These are phyloP conservation scores for Agapanthus africanus DNA, from an alignment of 106 monocot genomes.

Conservation along the genomic window DNA sequence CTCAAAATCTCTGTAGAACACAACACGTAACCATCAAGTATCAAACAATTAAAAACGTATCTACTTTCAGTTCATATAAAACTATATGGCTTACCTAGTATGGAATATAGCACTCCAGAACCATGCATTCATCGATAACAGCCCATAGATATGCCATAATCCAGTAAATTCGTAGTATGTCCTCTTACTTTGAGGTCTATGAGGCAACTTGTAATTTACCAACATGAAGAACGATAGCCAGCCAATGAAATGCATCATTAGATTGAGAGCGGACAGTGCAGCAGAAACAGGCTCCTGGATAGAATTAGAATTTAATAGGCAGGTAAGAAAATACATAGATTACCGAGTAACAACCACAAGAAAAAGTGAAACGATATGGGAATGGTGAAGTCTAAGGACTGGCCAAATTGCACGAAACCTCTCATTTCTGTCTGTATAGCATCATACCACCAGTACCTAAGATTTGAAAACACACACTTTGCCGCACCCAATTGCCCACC, in stretches of 20 bases:
- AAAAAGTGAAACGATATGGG: background rate
- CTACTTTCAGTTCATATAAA: background rate
- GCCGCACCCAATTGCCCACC: background rate
- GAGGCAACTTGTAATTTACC: conserved; percentile 68
- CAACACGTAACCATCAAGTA: background rate
- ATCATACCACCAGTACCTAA: background rate
- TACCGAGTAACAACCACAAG: background rate
- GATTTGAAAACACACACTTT: background rate
- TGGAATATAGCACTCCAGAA: conserved; percentile 97
- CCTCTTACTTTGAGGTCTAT: conserved; percentile 63
- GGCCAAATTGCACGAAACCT: background rate
- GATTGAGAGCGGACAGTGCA: conserved; percentile 71
- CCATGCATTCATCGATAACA: conserved; percentile 92
- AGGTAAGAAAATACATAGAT: background rate
- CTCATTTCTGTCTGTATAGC: background rate
- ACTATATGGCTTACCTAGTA: conserved; percentile 44
- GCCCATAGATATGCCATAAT: conserved; percentile 85
- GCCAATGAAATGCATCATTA: conserved; percentile 77
- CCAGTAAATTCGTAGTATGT: conserved; percentile 92
- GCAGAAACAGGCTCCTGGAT: conserved; percentile 86
- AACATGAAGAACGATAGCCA: conserved; percentile 82
- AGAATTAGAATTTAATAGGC: background rate
- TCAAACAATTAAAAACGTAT: background rate
- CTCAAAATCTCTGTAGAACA: conserved; percentile 54
- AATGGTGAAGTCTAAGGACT: background rate